A percentile compares a stretch with the other conserved stretches of the same genome.
phyloP scores from a whole-genome alignment of 2,329 filamentous ascomycete species.

The Trichophyton verrucosum region DNA sequence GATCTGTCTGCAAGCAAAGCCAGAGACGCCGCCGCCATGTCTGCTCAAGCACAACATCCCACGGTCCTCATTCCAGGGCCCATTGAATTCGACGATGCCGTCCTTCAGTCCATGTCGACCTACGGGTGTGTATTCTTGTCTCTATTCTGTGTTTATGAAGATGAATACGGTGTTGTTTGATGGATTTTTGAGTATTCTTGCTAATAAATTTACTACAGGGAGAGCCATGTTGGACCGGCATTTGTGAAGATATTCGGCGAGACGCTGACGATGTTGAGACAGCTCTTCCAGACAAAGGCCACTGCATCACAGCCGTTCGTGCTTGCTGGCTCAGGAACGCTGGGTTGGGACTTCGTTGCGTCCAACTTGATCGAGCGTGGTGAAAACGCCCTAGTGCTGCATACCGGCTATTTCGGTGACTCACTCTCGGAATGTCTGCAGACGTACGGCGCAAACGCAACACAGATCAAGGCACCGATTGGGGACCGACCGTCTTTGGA shows the following conservation, averaged over 20 bases:
- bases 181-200: no score
- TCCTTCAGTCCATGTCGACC: conserved; percentile 88
- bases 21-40: conserved; percentile 36
- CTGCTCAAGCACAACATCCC: conserved; percentile 47
- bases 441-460: conserved; percentile 81
- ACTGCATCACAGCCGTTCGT: conserved; percentile 78
- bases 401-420: conserved; percentile 95
- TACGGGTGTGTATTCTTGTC: conserved; percentile 41
- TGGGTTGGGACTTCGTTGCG: conserved; percentile 95
- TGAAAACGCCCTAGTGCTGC: conserved; percentile 82
- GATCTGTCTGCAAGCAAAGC: conserved; percentile 7
- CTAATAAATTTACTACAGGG: conserved; percentile 40
- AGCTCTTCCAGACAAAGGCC: conserved; percentile 85
- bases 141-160: neutral
- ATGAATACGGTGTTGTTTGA: neutral
- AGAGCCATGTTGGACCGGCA: conserved; percentile 80
- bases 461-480: conserved; percentile 78
- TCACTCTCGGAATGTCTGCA: conserved; percentile 85
- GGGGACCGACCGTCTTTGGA: conserved; percentile 75
- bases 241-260: conserved; percentile 91
- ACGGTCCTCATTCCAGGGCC: conserved; percentile 91
- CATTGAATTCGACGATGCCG: conserved; percentile 96
- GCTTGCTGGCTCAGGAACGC: conserved; percentile 83
- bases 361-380: conserved; percentile 82
- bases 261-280: conserved; percentile 71